Evolutionary conservation across 2,329 filamentous ascomycete species (phyloP).

Genomic region (Cyphellophora europaea): DNA sequence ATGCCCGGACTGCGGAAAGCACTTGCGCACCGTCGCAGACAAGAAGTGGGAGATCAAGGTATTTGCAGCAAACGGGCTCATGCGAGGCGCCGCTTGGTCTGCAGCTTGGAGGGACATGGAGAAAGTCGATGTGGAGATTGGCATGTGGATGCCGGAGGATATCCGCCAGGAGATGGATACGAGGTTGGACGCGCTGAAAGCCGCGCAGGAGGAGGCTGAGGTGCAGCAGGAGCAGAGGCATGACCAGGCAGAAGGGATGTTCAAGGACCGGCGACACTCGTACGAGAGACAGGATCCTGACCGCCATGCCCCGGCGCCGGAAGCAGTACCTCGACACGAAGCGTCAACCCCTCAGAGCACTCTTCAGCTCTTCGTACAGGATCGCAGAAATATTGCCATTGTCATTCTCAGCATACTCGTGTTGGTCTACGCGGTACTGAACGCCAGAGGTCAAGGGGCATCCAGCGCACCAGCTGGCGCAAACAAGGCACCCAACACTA

Average conservation of each 20-base stretch:
- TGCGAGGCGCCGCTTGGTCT: conserved; percentile 84
- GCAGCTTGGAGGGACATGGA: conserved; percentile 98
- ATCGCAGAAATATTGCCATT: conserved; percentile 45
- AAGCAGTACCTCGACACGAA: conserved; percentile 3
- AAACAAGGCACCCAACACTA: no score
- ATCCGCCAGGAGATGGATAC: conserved; percentile 41
- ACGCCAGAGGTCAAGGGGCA: no score
- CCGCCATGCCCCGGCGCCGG: no score
- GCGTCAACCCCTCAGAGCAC: conserved; percentile 3
- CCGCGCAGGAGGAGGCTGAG: conserved; percentile 15
- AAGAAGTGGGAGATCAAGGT: conserved; percentile 63
- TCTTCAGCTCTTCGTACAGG: conserved; percentile 39
- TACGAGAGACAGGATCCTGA: conserved; percentile 3
- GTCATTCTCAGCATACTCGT: conserved; percentile 35
- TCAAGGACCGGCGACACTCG: background rate
- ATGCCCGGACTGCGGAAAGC: conserved; percentile 42
- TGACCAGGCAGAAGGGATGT: background rate
- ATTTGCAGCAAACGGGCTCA: conserved; percentile 89
- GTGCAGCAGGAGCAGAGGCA: conserved; percentile 2
- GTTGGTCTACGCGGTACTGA: conserved; percentile 29
- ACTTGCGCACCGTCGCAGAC: conserved; percentile 38
- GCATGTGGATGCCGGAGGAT: conserved; percentile 54
- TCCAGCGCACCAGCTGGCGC: no score
- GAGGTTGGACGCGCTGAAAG: conserved; percentile 32
- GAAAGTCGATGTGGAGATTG: conserved; percentile 87